Base-by-base conservation (phyloP, 345 rosid genomes). In the Euphorbia peplus region DNA sequence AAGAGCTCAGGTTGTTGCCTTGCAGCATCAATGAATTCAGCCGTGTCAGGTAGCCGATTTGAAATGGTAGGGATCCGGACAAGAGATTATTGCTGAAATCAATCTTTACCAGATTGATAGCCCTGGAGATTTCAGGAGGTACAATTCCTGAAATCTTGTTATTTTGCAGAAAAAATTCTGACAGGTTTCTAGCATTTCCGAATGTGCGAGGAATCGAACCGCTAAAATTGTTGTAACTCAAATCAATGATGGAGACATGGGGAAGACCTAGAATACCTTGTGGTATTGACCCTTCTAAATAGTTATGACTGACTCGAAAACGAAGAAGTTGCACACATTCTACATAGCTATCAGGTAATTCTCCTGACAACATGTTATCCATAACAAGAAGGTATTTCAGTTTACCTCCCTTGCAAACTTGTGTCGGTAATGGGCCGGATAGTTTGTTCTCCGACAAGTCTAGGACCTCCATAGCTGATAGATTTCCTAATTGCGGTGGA, bases 361-460 rank as follows among this genome's bases (percentile, higher is more conserved):
- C 76, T 46, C 97, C 98, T 28, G 92, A 71, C 75, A 90, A 88
- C 71, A 32, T 63, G 79, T 93, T 93, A 77, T 80, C 73, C 52
- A 93, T 77, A 70, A 87, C 86, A 64, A 93, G 96, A 69, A 87
- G 85, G 85, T 93, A 90, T 25, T 78, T 52, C 69, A 93, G 75
- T 70, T 83, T 89, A 81, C 97, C 96, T 61, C 92, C 82, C 18
- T 73, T 73, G 83, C 98, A 93, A 60, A 87, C 78, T 50, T 84
- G 77, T 3, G 80, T 7, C 2, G 98, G 98, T 73, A 93, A 75
- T 24, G 83, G 84, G 52, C 98, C 98, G 0, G 93, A 79, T 30
- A 93, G 81, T 12, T 69, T 77, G 75, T 93, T 93, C 69, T 93
- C 98, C 0, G 98, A 93, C 65, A 93, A 73, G 71, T 90, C 98